These are phyloP conservation scores for Pseudogymnoascus sp. DNA, from an alignment of 2,329 filamentous ascomycete species.

Conservation along the genomic window DNA sequence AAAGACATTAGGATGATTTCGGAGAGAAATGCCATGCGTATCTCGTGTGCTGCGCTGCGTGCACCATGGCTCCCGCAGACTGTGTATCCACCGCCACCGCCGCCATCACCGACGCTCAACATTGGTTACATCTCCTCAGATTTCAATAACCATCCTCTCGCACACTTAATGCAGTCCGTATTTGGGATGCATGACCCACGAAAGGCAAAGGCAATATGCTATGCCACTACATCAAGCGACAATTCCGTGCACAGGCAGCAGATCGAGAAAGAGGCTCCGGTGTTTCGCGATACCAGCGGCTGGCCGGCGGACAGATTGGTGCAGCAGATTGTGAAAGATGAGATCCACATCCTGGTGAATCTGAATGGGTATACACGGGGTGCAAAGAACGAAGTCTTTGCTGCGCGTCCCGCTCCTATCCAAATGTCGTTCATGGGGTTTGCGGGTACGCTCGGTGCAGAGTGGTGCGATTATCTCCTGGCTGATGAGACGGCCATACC, in stretches of 20 bases:
- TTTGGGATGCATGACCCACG: conserved; percentile 78
- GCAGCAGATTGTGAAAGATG: conserved; percentile 76
- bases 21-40: conserved; percentile 85
- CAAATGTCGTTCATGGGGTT: conserved; percentile 99
- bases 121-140: conserved; percentile 96
- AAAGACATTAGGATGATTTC: conserved; percentile 91
- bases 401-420: conserved; percentile 84
- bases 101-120: conserved; percentile 75
- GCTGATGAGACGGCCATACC: conserved; percentile 86
- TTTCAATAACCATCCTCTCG: conserved; percentile 96
- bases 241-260: conserved; percentile 81
- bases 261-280: conserved; percentile 85
- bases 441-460: conserved; percentile 86
- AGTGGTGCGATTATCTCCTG: conserved; percentile 97
- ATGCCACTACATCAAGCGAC: conserved; percentile 89
- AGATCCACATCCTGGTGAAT: conserved; percentile 91
- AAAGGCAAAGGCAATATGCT: conserved; percentile 81
- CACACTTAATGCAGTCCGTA: conserved; percentile 97
- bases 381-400: conserved; percentile 95
- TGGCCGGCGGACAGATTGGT: conserved; percentile 83
- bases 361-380: conserved; percentile 97
- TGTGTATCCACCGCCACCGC: conserved; percentile 77
- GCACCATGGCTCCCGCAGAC: conserved; percentile 76
- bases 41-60: conserved; percentile 81
- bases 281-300: conserved; percentile 79